Percentiles rank a stretch among this genome's conserved stretches.
Evolutionary conservation across 371 early-diverging fungal species (phyloP).

Genomic region (Rhizopus stolonifer): DNA sequence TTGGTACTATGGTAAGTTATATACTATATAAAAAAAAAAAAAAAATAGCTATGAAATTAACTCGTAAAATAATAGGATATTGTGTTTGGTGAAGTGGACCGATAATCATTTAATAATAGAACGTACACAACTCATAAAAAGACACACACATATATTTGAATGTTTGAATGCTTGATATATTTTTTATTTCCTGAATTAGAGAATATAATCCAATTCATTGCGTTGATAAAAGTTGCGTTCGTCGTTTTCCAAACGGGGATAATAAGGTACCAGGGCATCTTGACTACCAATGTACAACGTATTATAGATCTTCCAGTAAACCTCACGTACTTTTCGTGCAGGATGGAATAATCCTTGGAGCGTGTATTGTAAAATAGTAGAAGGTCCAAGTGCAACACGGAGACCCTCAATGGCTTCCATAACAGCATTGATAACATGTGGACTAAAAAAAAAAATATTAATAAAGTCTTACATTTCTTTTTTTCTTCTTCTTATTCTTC

Average conservation of each 20-base stretch:
- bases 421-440: slow-evolving; percentile 96
- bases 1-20: slow-evolving; percentile 69
- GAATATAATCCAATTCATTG: slow-evolving; percentile 67
- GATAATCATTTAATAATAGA: too few species aligned
- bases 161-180: too few species aligned
- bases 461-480: too few species aligned
- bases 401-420: slow-evolving; percentile 96
- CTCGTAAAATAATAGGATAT: too few species aligned
- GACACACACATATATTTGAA: too few species aligned
- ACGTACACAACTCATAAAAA: too few species aligned
- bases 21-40: too few species aligned
- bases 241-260: slow-evolving; percentile 87
- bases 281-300: slow-evolving; percentile 91
- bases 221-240: slow-evolving; percentile 72
- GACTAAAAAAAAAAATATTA: slow-evolving; percentile 37
- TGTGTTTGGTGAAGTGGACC: slow-evolving; percentile 93
- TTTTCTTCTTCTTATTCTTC: background rate
- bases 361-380: slow-evolving; percentile 82
- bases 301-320: slow-evolving; percentile 98
- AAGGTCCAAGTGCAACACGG: slow-evolving; percentile 88
- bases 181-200: slow-evolving; percentile 24
- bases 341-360: slow-evolving; percentile 98
- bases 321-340: slow-evolving; percentile 91
- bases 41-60: too few species aligned
- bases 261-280: slow-evolving; percentile 88